These are phyloP conservation scores for Drechslerella dactyloides DNA, from an alignment of 2,329 filamentous ascomycete species.

Conservation along the genomic window DNA sequence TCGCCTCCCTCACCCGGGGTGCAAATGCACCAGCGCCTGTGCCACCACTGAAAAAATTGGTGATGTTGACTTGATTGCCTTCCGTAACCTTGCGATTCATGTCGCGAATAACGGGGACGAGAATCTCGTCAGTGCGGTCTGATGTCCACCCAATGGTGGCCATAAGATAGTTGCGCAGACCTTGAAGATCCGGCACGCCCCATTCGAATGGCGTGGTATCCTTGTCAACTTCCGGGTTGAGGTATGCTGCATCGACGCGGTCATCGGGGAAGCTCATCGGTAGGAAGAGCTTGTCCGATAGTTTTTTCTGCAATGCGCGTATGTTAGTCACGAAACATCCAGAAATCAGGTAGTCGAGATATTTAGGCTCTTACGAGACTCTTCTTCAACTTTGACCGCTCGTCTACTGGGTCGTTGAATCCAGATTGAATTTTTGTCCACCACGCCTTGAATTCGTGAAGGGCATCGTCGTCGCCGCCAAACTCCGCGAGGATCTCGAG, in stretches of 20 bases:
- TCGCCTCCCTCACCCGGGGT: constrained; percentile 68
- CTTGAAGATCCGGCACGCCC: constrained; percentile 92
- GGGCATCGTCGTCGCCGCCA: constrained; percentile 62
- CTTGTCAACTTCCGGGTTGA: constrained; percentile 82
- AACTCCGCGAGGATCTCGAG: constrained; percentile 95
- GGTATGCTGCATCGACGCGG: constrained; percentile 81
- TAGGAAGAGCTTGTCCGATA: constrained; percentile 74
- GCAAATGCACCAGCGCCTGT: constrained; percentile 75
- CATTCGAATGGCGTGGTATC: constrained; percentile 84
- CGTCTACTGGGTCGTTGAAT: constrained; percentile 67
- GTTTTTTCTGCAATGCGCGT: no score
- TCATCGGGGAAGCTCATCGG: constrained; percentile 78
- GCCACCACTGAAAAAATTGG: constrained; percentile 80
- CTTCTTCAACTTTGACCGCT: constrained; percentile 71
- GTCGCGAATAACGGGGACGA: constrained; percentile 92
- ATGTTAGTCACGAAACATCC: no score
- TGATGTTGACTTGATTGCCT: constrained; percentile 95
- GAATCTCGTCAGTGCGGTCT: constrained; percentile 90
- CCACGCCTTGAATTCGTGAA: constrained; percentile 84
- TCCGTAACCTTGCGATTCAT: constrained; percentile 89
- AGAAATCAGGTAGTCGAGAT: no score
- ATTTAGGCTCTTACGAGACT: constrained; percentile 71
- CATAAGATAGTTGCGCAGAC: constrained; percentile 83
- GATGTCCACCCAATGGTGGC: constrained; percentile 88
- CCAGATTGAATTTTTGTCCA: constrained; percentile 81